These are phyloP conservation scores for Crithidia bombi DNA, from an alignment of 208 protist genomes.

Conservation along the genomic window DNA sequence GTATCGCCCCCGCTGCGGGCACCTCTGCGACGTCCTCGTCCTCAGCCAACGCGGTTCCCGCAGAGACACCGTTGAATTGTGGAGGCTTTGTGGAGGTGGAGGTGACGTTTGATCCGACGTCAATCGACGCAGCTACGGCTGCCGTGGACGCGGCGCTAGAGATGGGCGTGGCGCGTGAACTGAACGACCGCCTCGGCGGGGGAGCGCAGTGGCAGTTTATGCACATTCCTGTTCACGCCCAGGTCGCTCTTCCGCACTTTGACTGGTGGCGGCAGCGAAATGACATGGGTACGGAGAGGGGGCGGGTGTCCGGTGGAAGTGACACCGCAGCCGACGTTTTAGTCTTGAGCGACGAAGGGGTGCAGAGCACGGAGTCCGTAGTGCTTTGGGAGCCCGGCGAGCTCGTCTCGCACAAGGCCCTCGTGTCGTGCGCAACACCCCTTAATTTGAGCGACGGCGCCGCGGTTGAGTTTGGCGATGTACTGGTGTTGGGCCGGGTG, in stretches of 20 bases:
- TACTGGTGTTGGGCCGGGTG: conserved; percentile 50
- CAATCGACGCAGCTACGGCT: conserved; percentile 48
- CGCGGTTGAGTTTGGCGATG: conserved; percentile 24
- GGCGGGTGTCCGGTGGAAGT: not conserved
- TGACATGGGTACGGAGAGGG: not conserved
- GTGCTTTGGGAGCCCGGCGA: not conserved
- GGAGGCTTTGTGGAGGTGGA: conserved; percentile 86
- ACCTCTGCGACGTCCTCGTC: conserved; percentile 3
- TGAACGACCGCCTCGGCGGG: conserved; percentile 72
- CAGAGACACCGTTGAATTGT: conserved; percentile 55
- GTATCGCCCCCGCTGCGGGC: conserved; percentile 50
- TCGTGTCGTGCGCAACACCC: conserved; percentile 11
- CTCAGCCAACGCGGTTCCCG: conserved; percentile 6
- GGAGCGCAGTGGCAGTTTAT: conserved; percentile 82
- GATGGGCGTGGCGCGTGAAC: conserved; percentile 72
- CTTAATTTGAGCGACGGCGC: conserved; percentile 1
- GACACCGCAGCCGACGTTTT: conserved; percentile 7
- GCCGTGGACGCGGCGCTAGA: conserved; percentile 52
- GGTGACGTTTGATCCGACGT: conserved; percentile 61
- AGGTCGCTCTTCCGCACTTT: conserved; percentile 69
- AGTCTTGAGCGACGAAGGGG: conserved; percentile 4
- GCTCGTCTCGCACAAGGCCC: conserved; percentile 15
- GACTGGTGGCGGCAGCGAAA: conserved; percentile 35
- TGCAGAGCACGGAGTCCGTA: not conserved
- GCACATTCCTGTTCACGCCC: conserved; percentile 57